phyloP scores from a whole-genome alignment of 306 rosid species.

The Lablab purpureus region DNA sequence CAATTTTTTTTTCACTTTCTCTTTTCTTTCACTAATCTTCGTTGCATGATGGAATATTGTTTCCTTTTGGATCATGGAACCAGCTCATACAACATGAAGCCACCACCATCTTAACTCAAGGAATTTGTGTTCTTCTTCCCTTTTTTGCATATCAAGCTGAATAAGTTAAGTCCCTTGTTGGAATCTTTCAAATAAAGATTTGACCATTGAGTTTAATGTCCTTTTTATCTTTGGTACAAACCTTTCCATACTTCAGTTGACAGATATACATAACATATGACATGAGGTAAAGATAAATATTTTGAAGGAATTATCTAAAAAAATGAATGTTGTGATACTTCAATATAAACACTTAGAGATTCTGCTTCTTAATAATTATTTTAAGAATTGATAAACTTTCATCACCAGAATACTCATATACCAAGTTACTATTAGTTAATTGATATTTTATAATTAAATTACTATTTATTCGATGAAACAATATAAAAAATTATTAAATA shows the following conservation, averaged over 20 bases:
- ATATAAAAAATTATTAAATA: too few species aligned
- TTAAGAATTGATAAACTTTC: too few species aligned
- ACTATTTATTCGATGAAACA: too few species aligned
- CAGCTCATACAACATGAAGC: constrained; percentile 36
- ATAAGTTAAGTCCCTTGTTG: constrained; percentile 1
- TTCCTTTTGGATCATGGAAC: constrained; percentile 44
- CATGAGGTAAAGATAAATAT: background rate
- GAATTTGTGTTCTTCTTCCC: constrained; percentile 19
- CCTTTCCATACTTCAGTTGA: background rate
- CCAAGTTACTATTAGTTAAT: too few species aligned
- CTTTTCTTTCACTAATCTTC: background rate
- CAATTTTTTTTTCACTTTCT: background rate
- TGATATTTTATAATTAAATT: too few species aligned
- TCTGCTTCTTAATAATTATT: too few species aligned
- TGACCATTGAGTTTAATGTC: background rate
- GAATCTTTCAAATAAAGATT: constrained; percentile 2
- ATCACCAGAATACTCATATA: too few species aligned
- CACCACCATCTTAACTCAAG: background rate
- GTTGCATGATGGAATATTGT: constrained; percentile 40
- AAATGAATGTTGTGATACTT: too few species aligned
- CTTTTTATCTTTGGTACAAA: background rate
- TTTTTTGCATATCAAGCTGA: constrained; percentile 15
- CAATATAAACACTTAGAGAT: too few species aligned
- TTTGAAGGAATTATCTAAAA: too few species aligned
- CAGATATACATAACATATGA: background rate